Evolutionary conservation across 176 grass and related monocot genomes (phyloP).

Genomic region (Oryza officinalis): DNA sequence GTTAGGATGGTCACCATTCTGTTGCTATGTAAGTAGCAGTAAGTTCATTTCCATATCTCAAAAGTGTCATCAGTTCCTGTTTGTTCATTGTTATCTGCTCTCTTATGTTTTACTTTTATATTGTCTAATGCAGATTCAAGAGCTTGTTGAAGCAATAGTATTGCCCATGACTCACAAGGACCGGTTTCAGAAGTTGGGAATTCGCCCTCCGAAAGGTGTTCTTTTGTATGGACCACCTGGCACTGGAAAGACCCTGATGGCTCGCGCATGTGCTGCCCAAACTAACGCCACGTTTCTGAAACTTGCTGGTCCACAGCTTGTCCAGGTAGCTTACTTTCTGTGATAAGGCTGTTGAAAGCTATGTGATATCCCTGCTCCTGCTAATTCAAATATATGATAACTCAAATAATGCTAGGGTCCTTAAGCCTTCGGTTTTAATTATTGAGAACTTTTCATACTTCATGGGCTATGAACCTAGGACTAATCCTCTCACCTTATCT

Average conservation of each 20-base stretch:
- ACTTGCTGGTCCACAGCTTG: constrained; percentile 71
- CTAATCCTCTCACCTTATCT: background rate
- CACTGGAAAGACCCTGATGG: constrained; percentile 80
- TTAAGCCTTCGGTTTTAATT: background rate
- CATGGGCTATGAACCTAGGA: background rate
- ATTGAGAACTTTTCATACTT: background rate
- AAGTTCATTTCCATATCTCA: background rate
- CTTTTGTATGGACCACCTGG: constrained; percentile 83
- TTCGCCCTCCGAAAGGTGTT: constrained; percentile 78
- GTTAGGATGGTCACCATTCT: background rate
- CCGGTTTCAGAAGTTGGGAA: constrained; percentile 77
- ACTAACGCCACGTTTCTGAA: constrained; percentile 85
- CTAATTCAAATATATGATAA: background rate
- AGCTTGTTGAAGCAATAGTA: constrained; percentile 78
- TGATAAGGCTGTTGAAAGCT: constrained; percentile 30
- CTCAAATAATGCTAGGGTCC: background rate
- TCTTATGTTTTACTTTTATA: constrained; percentile 17
- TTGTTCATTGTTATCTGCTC: background rate
- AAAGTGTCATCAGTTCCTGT: background rate
- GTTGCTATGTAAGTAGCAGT: background rate
- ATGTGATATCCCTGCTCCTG: background rate
- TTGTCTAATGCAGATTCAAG: constrained; percentile 60
- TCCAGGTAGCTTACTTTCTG: constrained; percentile 55
- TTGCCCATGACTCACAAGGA: constrained; percentile 76
- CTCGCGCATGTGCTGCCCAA: constrained; percentile 77